These are phyloP conservation scores for Xerocomellus intermedius DNA, from an alignment of 768 basidiomycete species.

Conservation along the genomic window DNA sequence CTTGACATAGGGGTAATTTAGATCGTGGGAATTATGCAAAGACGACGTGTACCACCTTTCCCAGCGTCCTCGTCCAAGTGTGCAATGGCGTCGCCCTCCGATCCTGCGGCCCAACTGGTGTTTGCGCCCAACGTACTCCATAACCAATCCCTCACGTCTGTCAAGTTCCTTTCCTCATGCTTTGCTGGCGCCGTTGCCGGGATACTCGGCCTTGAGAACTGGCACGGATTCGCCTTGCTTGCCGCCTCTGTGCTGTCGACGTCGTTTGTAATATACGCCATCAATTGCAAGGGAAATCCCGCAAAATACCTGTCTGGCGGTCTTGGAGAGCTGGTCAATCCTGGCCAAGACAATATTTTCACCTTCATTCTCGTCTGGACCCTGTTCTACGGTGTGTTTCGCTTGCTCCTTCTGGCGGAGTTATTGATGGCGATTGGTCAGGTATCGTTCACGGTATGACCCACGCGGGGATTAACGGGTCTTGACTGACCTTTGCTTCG, in stretches of 20 bases:
- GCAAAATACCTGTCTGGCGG: conserved; percentile 63
- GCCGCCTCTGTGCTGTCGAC: conserved; percentile 63
- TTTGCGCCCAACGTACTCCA: conserved; percentile 65
- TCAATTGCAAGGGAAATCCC: conserved; percentile 73
- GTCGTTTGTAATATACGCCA: conserved; percentile 56
- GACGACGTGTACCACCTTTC: background rate
- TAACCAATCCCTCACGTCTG: conserved; percentile 58
- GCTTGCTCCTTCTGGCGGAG: background rate
- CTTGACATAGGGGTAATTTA: conserved; percentile 4
- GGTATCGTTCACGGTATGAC: conserved; percentile 50
- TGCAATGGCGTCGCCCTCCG: conserved; percentile 48
- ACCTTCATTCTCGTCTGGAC: conserved; percentile 95
- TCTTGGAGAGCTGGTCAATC: conserved; percentile 66
- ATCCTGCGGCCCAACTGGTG: conserved; percentile 55
- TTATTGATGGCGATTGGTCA: conserved; percentile 14
- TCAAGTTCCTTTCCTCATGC: conserved; percentile 81
- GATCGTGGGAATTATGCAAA: conserved; percentile 15
- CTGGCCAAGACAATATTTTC: conserved; percentile 88
- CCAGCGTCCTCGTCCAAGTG: background rate
- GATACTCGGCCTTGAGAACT: conserved; percentile 85
- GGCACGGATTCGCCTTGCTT: conserved; percentile 80
- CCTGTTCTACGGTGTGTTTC: conserved; percentile 76
- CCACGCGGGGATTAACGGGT: background rate
- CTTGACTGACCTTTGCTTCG: conserved; percentile 16
- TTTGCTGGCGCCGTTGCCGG: conserved; percentile 88